Base-by-base conservation (phyloP, 805 yeast genomes). In the Saccharomycopsis fodiens region DNA sequence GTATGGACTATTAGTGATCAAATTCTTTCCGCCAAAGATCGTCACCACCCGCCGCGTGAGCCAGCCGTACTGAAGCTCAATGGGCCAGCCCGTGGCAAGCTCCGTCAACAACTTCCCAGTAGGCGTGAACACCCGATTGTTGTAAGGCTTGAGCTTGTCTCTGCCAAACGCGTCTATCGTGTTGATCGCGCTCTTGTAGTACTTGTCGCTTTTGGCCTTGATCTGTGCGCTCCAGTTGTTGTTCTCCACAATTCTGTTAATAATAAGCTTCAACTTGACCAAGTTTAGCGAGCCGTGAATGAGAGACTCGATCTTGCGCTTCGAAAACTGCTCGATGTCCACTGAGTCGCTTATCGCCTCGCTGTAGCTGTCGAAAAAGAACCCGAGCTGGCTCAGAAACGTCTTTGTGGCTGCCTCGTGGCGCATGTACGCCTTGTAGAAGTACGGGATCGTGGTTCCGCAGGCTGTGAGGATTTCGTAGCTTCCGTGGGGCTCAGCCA, bases 321-420 rank as follows among this genome's bases (percentile, higher is more conserved):
- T 72, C 7, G 78, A 66, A 54, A 68, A 76, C 1, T 61, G 54
- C 7, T 40, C 42, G 21, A 29, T n/a, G 30, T 46, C 50, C 12
- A 46, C 35, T 16, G 63, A 60, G 2, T 50, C 44, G 38, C 54
- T 52, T 7, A 65, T 62, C 19, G 59, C 50, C 4, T 61, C 58
- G 1, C 62, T 55, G 39, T 74, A 59, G 22, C 64, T 65, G 2
- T 58, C 55, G 4, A 70, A 55, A 47, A 79, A 72, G 2, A 60
- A 62, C 21, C 65, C 67, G 19, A 78, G 63, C 31, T 67, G 70
- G 15, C 63, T 54, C 15, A 72, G 64, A 54, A 86, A 86, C 44
- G 73, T 70, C 52, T 78, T 79, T 8, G 93, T 75, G 16, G 95
- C 96, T 6, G 96, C 96, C 62, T 89, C 95, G 62, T 91, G 97